Percentiles rank a stretch among this genome's conserved stretches.
These are phyloP conservation scores for Boletus smithii DNA, from an alignment of 1,284 basidiomycete genomes.

Conservation along the genomic window DNA sequence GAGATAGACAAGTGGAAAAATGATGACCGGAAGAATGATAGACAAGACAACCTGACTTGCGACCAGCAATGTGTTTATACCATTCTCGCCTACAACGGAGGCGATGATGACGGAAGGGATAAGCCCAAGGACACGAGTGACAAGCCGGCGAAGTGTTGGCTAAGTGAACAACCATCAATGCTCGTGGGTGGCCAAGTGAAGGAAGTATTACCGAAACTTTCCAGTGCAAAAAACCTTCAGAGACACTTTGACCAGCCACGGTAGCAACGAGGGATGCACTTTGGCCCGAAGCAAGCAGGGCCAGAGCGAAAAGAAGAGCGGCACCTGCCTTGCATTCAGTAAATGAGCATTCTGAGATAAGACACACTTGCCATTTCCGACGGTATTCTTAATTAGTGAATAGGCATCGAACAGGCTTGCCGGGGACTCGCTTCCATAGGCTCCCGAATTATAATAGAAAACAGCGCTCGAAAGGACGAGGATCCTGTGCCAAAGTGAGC, in stretches of 20 bases:
- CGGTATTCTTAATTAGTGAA: constrained; percentile 58
- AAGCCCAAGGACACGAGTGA: constrained; percentile 83
- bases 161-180: constrained; percentile 30
- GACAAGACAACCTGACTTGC: constrained; percentile 86
- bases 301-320: constrained; percentile 83
- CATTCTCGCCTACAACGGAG: constrained; percentile 66
- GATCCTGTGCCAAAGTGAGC: constrained; percentile 45
- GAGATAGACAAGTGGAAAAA: constrained; percentile 75
- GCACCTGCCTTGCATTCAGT: constrained; percentile 45
- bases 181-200: background rate
- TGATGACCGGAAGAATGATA: constrained; percentile 86
- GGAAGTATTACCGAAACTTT: constrained; percentile 66
- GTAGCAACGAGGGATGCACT: constrained; percentile 92
- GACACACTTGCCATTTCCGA: constrained; percentile 62
- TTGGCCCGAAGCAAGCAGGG: constrained; percentile 84
- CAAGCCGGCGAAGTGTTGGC: constrained; percentile 76
- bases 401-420: constrained; percentile 84
- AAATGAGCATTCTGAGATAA: constrained; percentile 11
- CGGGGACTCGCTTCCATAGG: constrained; percentile 39
- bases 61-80: constrained; percentile 81
- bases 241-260: constrained; percentile 88
- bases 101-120: constrained; percentile 87
- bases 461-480: constrained; percentile 68
- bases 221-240: constrained; percentile 94
- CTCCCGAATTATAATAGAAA: constrained; percentile 60